phyloP scores from a whole-genome alignment of 495 filamentous ascomycete species.

The Podospora didyma region DNA sequence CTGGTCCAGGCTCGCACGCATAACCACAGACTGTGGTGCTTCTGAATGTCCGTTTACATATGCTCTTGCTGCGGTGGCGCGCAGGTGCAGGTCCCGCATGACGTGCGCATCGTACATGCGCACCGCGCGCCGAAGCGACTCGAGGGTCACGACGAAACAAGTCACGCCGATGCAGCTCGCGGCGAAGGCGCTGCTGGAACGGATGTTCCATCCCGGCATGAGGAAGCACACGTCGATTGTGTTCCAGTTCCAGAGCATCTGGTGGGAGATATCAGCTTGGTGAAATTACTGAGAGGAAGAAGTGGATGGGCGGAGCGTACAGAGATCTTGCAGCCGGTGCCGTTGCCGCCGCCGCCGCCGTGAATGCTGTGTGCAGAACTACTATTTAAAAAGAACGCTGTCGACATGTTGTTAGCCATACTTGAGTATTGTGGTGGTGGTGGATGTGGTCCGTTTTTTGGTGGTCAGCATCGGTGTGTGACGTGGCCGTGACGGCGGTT shows the following conservation, averaged over 20 bases:
- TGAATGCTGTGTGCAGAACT: too few species aligned
- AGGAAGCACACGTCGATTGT: constrained; percentile 71
- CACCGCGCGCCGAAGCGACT: constrained; percentile 55
- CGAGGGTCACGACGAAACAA: constrained; percentile 58
- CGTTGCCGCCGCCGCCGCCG: neutral
- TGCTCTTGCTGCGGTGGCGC: neutral
- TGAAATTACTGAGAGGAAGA: neutral
- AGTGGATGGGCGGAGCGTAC: neutral
- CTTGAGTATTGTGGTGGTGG: neutral
- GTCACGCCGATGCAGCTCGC: constrained; percentile 68
- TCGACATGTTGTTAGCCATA: too few species aligned
- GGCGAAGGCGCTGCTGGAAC: constrained; percentile 57
- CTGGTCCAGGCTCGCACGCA: constrained; percentile 24
- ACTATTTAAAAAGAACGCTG: too few species aligned
- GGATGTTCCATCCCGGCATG: constrained; percentile 60
- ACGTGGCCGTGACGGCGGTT: too few species aligned
- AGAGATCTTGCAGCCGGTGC: constrained; percentile 3
- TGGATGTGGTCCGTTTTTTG: neutral
- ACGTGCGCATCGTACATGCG: constrained; percentile 52
- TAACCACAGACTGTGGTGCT: too few species aligned
- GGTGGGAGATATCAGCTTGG: neutral
- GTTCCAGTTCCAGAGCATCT: constrained; percentile 78
- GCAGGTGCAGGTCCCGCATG: too few species aligned
- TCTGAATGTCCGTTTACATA: neutral
- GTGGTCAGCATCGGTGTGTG: too few species aligned